Evolutionary conservation across 2,329 filamentous ascomycete genomes (phyloP), one percentile per base, ranked within the genome.

Genomic region (Penicillium janthinellum): DNA sequence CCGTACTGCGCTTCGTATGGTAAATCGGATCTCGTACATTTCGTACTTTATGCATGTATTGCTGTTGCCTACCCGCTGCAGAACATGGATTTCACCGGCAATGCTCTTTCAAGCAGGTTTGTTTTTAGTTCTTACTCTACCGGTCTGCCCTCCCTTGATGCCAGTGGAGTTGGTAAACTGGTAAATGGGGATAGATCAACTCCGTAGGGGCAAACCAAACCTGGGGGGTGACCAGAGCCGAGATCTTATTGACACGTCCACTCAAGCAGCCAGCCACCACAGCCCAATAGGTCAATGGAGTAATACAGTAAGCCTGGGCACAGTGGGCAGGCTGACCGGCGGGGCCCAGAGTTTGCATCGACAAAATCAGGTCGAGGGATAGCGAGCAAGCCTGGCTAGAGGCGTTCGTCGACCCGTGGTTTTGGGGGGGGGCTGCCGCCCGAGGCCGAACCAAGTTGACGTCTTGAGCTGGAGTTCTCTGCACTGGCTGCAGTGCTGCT

Each of bases 191-290:
- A 47, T 47, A 25, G 44, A 47, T 47, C 44, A 14, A 47, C 44
- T 47, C 25, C 44, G 12, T 28, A 35, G 47, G 47, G 50, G 52
- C 59, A 59, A 55, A 48, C 56, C 48, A 45, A n/a, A 42, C 48
- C 54, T 14, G 55, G 59, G 11, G 41, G 59, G 59, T 15, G 41
- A 54, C 20, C 39, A 39, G 31, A 48, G 44, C 60, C 56, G 57
- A 57, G 53, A 51, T 57, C 57, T 48, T 51, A 56, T 58, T 44
- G 59, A 62, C 38, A 62, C 59, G 53, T 61, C 59, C 37, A 59
- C 49, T 52, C 22, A 17, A 11, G 45, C 34, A 34, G 45, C 51
- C 50, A 53, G 51, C 47, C 56, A 56, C 44, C 37, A 38, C 17
- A 28, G 31, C 14, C 22, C 17, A 14, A 31, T 6, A 31, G 12